phyloP scores from a whole-genome alignment of 2,329 filamentous ascomycete species.

The Xylaria sp. region DNA sequence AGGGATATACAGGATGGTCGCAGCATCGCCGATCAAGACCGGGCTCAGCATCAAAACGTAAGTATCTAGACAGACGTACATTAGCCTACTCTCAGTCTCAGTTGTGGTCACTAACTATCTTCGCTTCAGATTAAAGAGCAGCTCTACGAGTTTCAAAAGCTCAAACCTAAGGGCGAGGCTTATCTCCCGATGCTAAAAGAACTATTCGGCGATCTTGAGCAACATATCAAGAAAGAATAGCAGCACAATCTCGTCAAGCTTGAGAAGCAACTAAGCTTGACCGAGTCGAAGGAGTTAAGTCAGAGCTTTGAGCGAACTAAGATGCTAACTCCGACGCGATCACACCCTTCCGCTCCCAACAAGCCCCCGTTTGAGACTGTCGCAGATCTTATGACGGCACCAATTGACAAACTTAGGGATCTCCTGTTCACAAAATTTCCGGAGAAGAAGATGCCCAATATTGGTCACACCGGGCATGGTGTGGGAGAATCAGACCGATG shows the following conservation, averaged over 20 bases:
- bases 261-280: slow-evolving; percentile 44
- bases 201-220: slow-evolving; percentile 48
- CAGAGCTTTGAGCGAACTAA: slow-evolving; percentile 52
- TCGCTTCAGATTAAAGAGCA: slow-evolving; percentile 52
- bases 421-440: slow-evolving; percentile 56
- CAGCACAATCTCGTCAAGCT: slow-evolving; percentile 49
- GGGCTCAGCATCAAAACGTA: slow-evolving; percentile 37
- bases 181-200: slow-evolving; percentile 50
- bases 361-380: slow-evolving; percentile 57
- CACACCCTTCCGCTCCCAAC: slow-evolving; percentile 52
- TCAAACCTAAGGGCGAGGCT: slow-evolving; percentile 44
- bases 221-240: slow-evolving; percentile 53
- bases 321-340: slow-evolving; percentile 51
- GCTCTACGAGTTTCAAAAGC: slow-evolving; percentile 51
- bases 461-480: slow-evolving; percentile 12
- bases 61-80: too few species aligned
- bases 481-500: slow-evolving; percentile 18
- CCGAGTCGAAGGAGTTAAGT: slow-evolving; percentile 43
- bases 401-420: slow-evolving; percentile 58
- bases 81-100: background rate
- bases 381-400: slow-evolving; percentile 54
- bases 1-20: slow-evolving; percentile 45
- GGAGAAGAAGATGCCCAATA: slow-evolving; percentile 35
- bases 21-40: slow-evolving; percentile 49
- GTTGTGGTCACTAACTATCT: too few species aligned